phyloP scores from a whole-genome alignment of 2,329 filamentous ascomycete species.

The Aspergillus brasiliensis region DNA sequence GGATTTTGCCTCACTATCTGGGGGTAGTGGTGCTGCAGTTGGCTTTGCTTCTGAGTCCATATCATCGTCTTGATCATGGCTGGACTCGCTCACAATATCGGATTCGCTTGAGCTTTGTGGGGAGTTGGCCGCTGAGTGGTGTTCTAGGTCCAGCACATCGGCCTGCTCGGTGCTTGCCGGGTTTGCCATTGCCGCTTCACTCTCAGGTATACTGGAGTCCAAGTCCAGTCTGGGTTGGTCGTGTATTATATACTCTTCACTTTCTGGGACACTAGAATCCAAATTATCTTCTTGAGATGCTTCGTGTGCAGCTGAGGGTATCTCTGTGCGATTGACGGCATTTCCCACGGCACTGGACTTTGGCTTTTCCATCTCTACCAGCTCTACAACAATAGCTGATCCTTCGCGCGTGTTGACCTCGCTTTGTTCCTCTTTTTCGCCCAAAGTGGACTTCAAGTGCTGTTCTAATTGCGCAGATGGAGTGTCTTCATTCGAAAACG shows the following conservation, averaged over 20 bases:
- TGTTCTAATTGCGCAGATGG: neutral
- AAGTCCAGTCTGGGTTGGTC: neutral
- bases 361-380: neutral
- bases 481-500: neutral
- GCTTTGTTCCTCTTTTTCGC: neutral
- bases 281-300: too few species aligned
- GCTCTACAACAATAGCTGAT: neutral
- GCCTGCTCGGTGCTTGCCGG: neutral
- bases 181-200: neutral
- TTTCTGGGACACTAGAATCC: neutral
- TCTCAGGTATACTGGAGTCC: neutral
- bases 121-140: neutral
- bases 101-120: neutral
- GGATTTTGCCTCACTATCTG: neutral
- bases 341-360: too few species aligned
- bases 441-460: neutral
- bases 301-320: neutral
- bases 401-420: neutral
- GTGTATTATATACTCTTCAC: neutral
- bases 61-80: neutral
- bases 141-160: neutral
- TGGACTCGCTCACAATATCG: constrained; percentile 9
- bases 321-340: neutral
- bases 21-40: neutral
- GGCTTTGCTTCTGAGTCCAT: neutral